Base-by-base conservation (phyloP, 495 filamentous ascomycete genomes). In the Pseudotulostoma volvatum region DNA sequence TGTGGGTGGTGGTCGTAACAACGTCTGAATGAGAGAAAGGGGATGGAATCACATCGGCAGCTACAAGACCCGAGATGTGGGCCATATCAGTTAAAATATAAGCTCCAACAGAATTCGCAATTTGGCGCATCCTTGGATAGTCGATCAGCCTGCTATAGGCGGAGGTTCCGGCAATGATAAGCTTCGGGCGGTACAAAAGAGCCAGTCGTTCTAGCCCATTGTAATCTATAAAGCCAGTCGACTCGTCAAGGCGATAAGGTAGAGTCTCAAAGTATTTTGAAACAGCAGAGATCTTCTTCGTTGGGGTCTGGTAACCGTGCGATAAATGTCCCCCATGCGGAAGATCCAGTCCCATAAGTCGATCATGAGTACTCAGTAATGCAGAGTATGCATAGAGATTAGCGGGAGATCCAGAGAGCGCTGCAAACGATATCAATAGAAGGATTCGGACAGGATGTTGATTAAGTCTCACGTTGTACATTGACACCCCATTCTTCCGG, bases 321-420 rank as follows among this genome's bases (percentile, higher is more conserved):
- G 77, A 84, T 68, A 99, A 69, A 72, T 99, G 90, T 42, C 90
- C 90, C 66, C 90, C 90, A 60, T 99, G 90, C 46, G 90, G 90
- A 38, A 99, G 72, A 55, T 99, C 90, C 48, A 99, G 67, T 49
- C 92, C 90, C 92, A 99, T 96, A 47, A 99, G 64, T 47, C 90
- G 74, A 47, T 95, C 90, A 56, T 95, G 90, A 21, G 85, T 84
- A 54, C 78, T 77, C 87, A 97, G 95, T 55, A 99, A 79, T 43
- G 90, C 90, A 70, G 96, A 92, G 70, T 99, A 96, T 47, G 93
- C 86, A 71, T 97, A 88, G 43, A 99, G 64, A 64, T 99, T 99
- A 61, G 90, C 90, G 43, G 90, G 90, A 60, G 75, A 82, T 14
- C 54, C 54, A 11, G 40, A 42, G 8, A 42, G 28, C 17, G 40